Evolutionary conservation across 495 filamentous ascomycete species (phyloP).

Genomic region (Penicillium bovifimosum): DNA sequence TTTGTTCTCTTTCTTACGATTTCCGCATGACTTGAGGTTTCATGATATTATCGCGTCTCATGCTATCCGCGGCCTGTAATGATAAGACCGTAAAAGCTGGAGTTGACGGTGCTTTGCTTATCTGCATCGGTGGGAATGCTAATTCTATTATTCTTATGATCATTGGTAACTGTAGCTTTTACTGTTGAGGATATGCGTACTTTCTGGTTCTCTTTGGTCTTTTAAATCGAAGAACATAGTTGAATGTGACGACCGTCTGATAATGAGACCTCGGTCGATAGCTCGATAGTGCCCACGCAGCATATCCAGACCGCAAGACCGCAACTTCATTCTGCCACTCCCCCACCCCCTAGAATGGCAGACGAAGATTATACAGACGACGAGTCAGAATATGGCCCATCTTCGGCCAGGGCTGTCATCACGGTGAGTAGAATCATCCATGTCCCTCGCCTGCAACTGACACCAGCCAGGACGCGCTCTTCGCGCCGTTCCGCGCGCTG

Average conservation of each 20-base stretch:
- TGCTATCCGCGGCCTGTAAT: slow-evolving; percentile 29
- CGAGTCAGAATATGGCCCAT: slow-evolving; percentile 20
- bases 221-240: too few species aligned
- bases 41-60: slow-evolving; percentile 27
- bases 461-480: slow-evolving; percentile 27
- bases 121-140: slow-evolving; percentile 22
- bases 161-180: background rate
- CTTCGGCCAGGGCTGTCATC: slow-evolving; percentile 10
- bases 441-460: slow-evolving; percentile 7
- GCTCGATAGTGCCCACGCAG: background rate
- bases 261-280: background rate
- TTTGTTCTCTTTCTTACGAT: slow-evolving; percentile 21
- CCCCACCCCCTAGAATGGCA: slow-evolving; percentile 18
- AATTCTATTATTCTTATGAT: slow-evolving; percentile 14
- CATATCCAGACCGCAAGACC: slow-evolving; percentile 1
- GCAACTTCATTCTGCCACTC: slow-evolving; percentile 8
- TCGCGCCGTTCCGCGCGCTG: slow-evolving; percentile 38
- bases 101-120: slow-evolving; percentile 19
- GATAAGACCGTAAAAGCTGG: slow-evolving; percentile 39
- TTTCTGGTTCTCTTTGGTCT: background rate
- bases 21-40: slow-evolving; percentile 32
- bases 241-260: too few species aligned
- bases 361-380: slow-evolving; percentile 28
- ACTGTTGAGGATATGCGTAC: background rate
- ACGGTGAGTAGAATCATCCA: slow-evolving; percentile 6